phyloP scores from a whole-genome alignment of 768 basidiomycete species.

The Hericium rajendrae region DNA sequence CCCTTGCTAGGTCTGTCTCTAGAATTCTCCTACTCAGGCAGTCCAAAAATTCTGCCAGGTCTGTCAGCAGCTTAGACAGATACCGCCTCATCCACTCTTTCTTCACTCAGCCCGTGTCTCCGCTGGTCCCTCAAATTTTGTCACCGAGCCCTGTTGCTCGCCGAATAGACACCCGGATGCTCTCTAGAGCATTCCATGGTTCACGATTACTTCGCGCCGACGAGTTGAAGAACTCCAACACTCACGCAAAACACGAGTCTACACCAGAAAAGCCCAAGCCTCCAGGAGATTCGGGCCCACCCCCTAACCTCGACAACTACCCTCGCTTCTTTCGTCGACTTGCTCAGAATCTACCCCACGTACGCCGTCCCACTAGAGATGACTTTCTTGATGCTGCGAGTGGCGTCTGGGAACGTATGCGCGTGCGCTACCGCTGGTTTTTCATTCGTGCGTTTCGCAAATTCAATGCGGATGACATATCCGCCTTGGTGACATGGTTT shows the following conservation, averaged over 20 bases:
- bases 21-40: background rate
- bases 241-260: background rate
- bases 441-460: constrained; percentile 89
- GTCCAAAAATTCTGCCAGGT: background rate
- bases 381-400: constrained; percentile 81
- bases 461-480: constrained; percentile 95
- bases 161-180: background rate
- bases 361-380: constrained; percentile 75
- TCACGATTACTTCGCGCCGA: background rate
- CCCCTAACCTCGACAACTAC: constrained; percentile 54
- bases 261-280: background rate
- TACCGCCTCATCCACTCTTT: constrained; percentile 18
- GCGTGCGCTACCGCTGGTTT: constrained; percentile 96
- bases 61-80: constrained; percentile 11
- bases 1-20: background rate
- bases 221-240: background rate
- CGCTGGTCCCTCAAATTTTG: background rate
- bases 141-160: background rate
- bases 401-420: constrained; percentile 83
- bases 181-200: background rate
- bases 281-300: constrained; percentile 14
- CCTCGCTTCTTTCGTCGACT: constrained; percentile 75
- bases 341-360: constrained; percentile 66
- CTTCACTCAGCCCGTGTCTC: constrained; percentile 8
- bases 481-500: constrained; percentile 93